Percentiles rank a stretch among this genome's conserved stretches.
These are phyloP conservation scores for Wickerhamomyces chaumierensis DNA, from an alignment of 805 yeast genomes.

Conservation along the genomic window DNA sequence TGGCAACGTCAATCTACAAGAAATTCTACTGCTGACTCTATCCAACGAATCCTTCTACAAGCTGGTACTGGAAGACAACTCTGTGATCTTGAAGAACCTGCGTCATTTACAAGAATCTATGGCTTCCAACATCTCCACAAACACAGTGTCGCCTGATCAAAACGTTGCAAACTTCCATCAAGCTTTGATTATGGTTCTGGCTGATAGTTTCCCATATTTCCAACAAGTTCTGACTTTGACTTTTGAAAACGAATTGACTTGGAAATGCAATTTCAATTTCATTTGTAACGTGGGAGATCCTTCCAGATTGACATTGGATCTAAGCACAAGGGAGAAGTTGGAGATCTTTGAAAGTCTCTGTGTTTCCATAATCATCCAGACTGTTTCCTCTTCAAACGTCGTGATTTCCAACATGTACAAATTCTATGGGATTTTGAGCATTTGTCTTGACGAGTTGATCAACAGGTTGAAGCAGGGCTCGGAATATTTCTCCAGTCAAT, in stretches of 20 bases:
- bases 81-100: not conserved
- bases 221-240: not conserved
- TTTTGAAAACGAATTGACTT: not conserved
- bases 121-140: not conserved
- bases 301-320: not conserved
- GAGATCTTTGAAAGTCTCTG: not conserved
- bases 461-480: not conserved
- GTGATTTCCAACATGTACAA: not conserved
- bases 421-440: not conserved
- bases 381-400: not conserved
- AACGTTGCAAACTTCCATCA: no score
- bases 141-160: no score
- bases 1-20: not conserved
- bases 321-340: not conserved
- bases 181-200: not conserved
- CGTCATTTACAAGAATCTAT: not conserved
- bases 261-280: not conserved
- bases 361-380: not conserved
- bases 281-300: not conserved
- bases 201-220: not conserved
- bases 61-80: not conserved
- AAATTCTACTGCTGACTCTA: not conserved
- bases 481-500: not conserved
- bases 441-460: not conserved
- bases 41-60: not conserved